phyloP scores from a whole-genome alignment of 2,329 filamentous ascomycete species.

The Botrytis porri region DNA sequence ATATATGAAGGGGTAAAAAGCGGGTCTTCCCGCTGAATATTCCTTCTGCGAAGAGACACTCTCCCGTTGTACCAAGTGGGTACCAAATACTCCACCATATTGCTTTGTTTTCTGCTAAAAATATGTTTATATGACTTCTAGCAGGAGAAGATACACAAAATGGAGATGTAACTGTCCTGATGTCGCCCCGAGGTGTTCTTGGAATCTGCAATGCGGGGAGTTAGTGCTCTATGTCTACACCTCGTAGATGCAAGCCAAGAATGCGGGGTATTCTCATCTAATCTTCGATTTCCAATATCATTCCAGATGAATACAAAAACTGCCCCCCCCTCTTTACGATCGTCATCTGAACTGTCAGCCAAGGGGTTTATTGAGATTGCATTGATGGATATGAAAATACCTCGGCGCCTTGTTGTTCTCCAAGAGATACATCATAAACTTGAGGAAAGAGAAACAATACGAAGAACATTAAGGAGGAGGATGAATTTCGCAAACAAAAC shows the following conservation, averaged over 20 bases:
- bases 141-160: not conserved
- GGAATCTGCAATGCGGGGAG: not conserved
- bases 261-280: not conserved
- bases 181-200: not conserved
- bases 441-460: not conserved
- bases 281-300: not conserved
- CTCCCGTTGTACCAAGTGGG: not conserved
- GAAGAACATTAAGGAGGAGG: not conserved
- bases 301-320: not conserved
- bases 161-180: not conserved
- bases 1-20: constrained; percentile 4
- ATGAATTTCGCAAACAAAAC: not conserved
- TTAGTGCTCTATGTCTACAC: not conserved
- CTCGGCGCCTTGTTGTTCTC: not conserved
- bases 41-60: not conserved
- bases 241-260: not conserved
- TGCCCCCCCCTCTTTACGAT: not conserved
- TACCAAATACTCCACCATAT: not conserved
- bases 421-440: not conserved
- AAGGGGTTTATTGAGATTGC: not conserved
- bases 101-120: not conserved
- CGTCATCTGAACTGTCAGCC: not conserved
- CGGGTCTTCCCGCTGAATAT: not conserved
- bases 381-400: not conserved
- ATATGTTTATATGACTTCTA: not conserved